Conservation (phyloP, 768 basidiomycete species). For the Daedaleopsis nitida region DNA sequence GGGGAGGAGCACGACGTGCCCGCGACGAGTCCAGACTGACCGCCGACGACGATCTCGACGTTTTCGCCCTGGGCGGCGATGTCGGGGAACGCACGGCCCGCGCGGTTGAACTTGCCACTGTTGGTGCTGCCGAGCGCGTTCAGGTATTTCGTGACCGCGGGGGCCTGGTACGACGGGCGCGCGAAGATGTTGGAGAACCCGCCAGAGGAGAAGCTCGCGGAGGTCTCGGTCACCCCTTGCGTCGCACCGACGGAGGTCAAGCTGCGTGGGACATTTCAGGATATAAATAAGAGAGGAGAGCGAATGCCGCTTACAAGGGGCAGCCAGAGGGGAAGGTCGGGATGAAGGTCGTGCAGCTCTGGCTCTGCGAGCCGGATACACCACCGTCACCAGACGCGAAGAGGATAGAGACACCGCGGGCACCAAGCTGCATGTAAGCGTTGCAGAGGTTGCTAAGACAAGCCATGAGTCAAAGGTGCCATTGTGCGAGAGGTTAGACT, state of each 20-base stretch:
- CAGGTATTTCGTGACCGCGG: conserved; percentile 40
- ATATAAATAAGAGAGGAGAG: background rate
- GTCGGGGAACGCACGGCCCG: conserved; percentile 51
- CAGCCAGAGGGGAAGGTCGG: conserved; percentile 40
- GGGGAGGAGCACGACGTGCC: conserved; percentile 38
- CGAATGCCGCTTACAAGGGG: conserved; percentile 31
- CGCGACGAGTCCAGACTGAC: conserved; percentile 22
- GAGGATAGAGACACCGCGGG: conserved; percentile 39
- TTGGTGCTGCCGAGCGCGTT: conserved; percentile 31
- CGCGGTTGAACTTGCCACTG: conserved; percentile 33
- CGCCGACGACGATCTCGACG: conserved; percentile 30
- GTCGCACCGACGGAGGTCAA: conserved; percentile 40
- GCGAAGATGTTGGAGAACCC: conserved; percentile 39
- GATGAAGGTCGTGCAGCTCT: conserved; percentile 33
- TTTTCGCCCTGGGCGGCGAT: conserved; percentile 42
- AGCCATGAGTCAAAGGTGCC: background rate
- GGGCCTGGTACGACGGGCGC: conserved; percentile 39
- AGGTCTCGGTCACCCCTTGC: conserved; percentile 31
- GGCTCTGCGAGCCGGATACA: conserved; percentile 33
- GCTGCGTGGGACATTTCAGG: conserved; percentile 13
- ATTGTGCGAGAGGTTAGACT: background rate
- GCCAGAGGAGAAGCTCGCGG: conserved; percentile 36
- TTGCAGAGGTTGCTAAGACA: conserved; percentile 35
- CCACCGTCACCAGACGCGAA: conserved; percentile 43
- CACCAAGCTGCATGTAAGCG: conserved; percentile 38